Evolutionary conservation across 106 monocot species (phyloP).

Genomic region (Dendrobium nobile): DNA sequence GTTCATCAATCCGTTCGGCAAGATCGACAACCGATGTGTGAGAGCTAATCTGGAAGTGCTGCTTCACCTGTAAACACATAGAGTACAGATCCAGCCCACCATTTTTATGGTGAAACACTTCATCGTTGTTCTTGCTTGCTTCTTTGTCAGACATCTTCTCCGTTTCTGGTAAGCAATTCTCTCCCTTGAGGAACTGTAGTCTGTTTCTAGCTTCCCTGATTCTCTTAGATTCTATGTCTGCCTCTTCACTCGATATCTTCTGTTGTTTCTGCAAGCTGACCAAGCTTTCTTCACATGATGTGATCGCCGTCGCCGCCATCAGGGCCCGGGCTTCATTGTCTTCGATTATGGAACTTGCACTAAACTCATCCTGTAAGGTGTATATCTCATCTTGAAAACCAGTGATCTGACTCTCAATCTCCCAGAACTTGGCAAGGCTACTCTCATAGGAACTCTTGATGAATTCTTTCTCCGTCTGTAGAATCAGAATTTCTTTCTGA

Average conservation of each 20-base stretch:
- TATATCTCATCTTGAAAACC: slow-evolving; percentile 26
- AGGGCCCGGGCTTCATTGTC: slow-evolving; percentile 26
- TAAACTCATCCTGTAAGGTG: slow-evolving; percentile 15
- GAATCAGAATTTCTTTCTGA: slow-evolving; percentile 21
- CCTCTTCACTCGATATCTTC: slow-evolving; percentile 7
- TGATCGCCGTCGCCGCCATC: slow-evolving; percentile 27
- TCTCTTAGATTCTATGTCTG: slow-evolving; percentile 15
- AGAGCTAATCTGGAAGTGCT: slow-evolving; percentile 14
- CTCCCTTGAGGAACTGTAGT: slow-evolving; percentile 13
- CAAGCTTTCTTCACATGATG: slow-evolving; percentile 25
- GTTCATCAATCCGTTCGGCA: slow-evolving; percentile 23
- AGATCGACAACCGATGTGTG: slow-evolving; percentile 17
- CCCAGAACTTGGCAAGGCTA: slow-evolving; percentile 19
- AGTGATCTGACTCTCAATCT: slow-evolving; percentile 23
- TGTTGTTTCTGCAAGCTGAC: slow-evolving; percentile 16
- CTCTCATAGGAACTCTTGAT: slow-evolving; percentile 22
- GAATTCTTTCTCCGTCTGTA: slow-evolving; percentile 34
- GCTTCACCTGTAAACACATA: slow-evolving; percentile 21
- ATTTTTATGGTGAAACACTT: background rate
- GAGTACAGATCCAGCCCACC: slow-evolving; percentile 14
- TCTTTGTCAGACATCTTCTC: background rate
- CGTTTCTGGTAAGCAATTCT: background rate
- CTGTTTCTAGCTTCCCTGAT: slow-evolving; percentile 9
- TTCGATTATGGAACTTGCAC: slow-evolving; percentile 12
- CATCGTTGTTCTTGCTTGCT: background rate